Evolutionary conservation across 2,329 filamentous ascomycete species (phyloP).

Genomic region (Myotisia sp.): DNA sequence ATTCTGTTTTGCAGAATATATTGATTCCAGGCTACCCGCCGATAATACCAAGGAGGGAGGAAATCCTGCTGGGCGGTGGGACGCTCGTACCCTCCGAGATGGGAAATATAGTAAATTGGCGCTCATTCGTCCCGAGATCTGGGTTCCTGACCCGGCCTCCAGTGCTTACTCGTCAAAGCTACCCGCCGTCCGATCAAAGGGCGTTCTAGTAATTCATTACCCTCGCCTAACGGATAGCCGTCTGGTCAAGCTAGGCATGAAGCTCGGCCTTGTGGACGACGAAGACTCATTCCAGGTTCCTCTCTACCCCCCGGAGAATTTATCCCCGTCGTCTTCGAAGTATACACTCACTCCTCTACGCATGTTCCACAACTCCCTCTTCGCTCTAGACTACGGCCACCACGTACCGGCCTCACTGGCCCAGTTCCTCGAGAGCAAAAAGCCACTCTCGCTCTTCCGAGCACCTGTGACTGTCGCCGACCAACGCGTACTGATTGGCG

Average conservation of each 20-base stretch:
- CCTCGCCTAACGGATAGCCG: slow-evolving; percentile 17
- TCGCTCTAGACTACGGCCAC: slow-evolving; percentile 25
- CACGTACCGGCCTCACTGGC: slow-evolving; percentile 36
- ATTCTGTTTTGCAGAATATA: slow-evolving; percentile 62
- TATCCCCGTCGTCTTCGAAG: slow-evolving; percentile 18
- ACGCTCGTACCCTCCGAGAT: slow-evolving; percentile 30
- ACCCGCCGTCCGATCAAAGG: slow-evolving; percentile 37
- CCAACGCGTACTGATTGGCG: slow-evolving; percentile 35
- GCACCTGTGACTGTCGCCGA: slow-evolving; percentile 31
- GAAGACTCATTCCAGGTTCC: slow-evolving; percentile 40
- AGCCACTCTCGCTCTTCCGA: slow-evolving; percentile 41
- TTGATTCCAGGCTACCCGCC: slow-evolving; percentile 11
- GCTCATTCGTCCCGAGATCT: slow-evolving; percentile 50
- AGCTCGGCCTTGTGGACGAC: slow-evolving; percentile 17
- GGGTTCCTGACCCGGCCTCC: slow-evolving; percentile 39
- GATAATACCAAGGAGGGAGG: slow-evolving; percentile 17
- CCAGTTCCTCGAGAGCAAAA: slow-evolving; percentile 33
- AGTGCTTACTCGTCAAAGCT: slow-evolving; percentile 29
- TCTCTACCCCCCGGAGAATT: slow-evolving; percentile 33
- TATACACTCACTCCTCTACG: slow-evolving; percentile 36
- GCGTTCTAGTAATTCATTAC: slow-evolving; percentile 40
- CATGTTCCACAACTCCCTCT: slow-evolving; percentile 43
- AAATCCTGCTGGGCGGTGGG: slow-evolving; percentile 28
- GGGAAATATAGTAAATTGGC: slow-evolving; percentile 47
- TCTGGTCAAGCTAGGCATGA: slow-evolving; percentile 18